Evolutionary conservation across 371 early-diverging fungal genomes (phyloP).

Genomic region (Haplosporangium sp.): DNA sequence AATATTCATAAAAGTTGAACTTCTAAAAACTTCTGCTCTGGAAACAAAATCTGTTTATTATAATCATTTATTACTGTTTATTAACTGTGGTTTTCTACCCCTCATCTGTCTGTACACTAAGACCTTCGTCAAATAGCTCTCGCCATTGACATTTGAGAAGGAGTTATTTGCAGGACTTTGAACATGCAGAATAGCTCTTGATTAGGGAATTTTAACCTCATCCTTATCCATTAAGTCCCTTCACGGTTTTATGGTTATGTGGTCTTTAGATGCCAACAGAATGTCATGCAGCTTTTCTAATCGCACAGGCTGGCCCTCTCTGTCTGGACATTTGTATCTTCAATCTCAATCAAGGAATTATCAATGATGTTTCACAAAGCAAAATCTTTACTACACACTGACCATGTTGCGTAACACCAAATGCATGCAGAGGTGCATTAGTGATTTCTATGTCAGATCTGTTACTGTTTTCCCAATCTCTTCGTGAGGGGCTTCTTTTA

Average conservation of each 20-base stretch:
- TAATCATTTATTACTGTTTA: not conserved
- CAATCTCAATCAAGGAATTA: not conserved
- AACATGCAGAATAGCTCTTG: not conserved
- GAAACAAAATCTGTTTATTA: too few species aligned
- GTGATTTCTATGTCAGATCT: not conserved
- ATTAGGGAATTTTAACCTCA: not conserved
- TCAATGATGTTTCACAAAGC: not conserved
- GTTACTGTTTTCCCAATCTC: not conserved
- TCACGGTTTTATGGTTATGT: not conserved
- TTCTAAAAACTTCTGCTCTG: not conserved
- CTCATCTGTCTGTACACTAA: not conserved
- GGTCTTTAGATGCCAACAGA: not conserved
- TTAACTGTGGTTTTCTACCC: not conserved
- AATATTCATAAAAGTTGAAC: not conserved
- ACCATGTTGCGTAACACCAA: conserved; percentile 1
- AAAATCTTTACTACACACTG: not conserved
- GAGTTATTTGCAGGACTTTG: not conserved
- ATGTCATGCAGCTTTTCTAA: not conserved
- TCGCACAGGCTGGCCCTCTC: not conserved
- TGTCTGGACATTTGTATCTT: not conserved
- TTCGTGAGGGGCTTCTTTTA: too few species aligned
- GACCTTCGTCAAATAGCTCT: not conserved
- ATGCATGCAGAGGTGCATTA: conserved; percentile 5
- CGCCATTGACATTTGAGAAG: not conserved
- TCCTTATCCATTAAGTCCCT: not conserved